Evolutionary conservation across 495 filamentous ascomycete genomes (phyloP), one percentile per base, ranked within the genome.

Genomic region (Entonaema liquescens): DNA sequence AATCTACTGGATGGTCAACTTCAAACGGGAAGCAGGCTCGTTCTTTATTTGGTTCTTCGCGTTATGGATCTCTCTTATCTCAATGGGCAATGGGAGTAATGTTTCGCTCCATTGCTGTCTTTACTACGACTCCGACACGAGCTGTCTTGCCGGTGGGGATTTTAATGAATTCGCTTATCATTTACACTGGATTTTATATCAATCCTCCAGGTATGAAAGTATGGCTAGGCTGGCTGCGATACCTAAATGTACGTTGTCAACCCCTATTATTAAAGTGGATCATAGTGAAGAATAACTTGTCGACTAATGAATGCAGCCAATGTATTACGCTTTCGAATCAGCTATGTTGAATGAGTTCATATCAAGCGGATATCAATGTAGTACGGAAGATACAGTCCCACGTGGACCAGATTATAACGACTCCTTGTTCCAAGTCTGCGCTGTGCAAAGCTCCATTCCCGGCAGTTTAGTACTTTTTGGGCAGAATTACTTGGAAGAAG

Each of bases 271-370:
- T 40, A 0, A 40, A n/a, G 15, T 5, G 36, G 3, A 40, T 40
- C n/a, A 11, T 40, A 40, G n/a, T 40, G 5, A 40, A 0, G 3
- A 5, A 40, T 3, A 40, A 40, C 36, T 0, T 5, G 13, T n/a
- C 3, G n/a, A n/a, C 36, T 40, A 40, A 40, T 17, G 11, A 23
- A 12, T 7, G 6, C n/a, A 47, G 25, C 92, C 91, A 0, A 86
- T 97, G 49, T 88, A 87, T 2, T 97, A 97, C 71, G 89, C 90
- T 2, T 97, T 94, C 72, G 94, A 97, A 78, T 83, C 89, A 1
- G 79, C 95, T n/a, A 92, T 97, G 89, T 85, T 95, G 73, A 97
- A 97, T 72, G 93, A 97, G 77, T 97, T 95, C 74, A 81, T 85
- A 70, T 74, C 79, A 29, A 86, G 89, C 15, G 59, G 84, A 0